A percentile compares a stretch with the other conserved stretches of the same genome.
Evolutionary conservation across 108 stramenopile genomes (phyloP).

Genomic region (Cyclostephanos invisitatus): DNA sequence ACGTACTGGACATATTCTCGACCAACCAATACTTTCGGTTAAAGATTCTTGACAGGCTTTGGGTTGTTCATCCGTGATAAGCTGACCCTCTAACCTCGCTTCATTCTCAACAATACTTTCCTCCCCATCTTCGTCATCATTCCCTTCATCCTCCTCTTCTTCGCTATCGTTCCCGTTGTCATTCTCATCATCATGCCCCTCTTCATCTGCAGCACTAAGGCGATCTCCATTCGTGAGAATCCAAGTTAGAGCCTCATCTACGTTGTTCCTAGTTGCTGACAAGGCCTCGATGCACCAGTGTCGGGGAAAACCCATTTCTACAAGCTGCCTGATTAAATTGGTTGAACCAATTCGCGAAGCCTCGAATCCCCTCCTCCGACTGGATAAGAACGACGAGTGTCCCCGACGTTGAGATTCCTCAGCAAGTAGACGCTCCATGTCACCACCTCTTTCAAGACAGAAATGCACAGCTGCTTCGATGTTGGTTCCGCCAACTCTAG

Average conservation of each 20-base stretch:
- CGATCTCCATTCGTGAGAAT: slow-evolving; percentile 92
- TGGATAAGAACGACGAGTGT: slow-evolving; percentile 33
- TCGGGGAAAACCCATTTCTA: slow-evolving; percentile 97
- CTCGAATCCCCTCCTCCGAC: slow-evolving; percentile 50
- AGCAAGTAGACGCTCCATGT: slow-evolving; percentile 91
- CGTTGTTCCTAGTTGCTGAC: slow-evolving; percentile 87
- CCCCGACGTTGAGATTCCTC: slow-evolving; percentile 68
- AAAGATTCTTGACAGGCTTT: slow-evolving; percentile 2
- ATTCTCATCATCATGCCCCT: slow-evolving; percentile 70
- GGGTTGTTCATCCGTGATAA: neutral
- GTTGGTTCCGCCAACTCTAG: slow-evolving; percentile 84
- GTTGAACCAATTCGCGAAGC: slow-evolving; percentile 44
- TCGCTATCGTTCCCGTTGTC: slow-evolving; percentile 62
- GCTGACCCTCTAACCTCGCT: neutral
- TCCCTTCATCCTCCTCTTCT: slow-evolving; percentile 55
- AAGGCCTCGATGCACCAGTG: slow-evolving; percentile 93
- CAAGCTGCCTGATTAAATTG: slow-evolving; percentile 82
- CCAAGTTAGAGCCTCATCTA: slow-evolving; percentile 96
- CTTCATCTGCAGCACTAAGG: slow-evolving; percentile 74
- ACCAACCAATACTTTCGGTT: slow-evolving; percentile 51
- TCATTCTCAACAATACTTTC: slow-evolving; percentile 13
- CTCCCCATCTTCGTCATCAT: slow-evolving; percentile 10
- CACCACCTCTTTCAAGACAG: slow-evolving; percentile 91
- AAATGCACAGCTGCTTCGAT: slow-evolving; percentile 95
- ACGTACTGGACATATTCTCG: slow-evolving; percentile 64